These are phyloP conservation scores for Rhizoclosmatium sp. DNA, from an alignment of 192 early-diverging fungal species.

Conservation along the genomic window DNA sequence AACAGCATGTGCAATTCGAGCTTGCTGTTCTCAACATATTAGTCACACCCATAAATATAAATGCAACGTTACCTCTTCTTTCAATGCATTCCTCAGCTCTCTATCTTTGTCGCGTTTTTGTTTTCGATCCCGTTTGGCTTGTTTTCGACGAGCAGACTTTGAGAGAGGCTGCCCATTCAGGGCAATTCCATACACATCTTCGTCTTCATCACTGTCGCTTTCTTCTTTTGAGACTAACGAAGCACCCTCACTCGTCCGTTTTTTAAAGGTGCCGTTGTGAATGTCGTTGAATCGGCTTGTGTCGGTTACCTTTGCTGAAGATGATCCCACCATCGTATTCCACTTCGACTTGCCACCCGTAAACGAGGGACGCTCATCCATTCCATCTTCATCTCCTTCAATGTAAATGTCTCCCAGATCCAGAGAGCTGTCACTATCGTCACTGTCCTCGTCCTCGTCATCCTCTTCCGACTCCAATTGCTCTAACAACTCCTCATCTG, in stretches of 20 bases:
- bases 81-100: neutral
- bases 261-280: neutral
- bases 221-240: neutral
- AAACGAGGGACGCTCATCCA: constrained; percentile 24
- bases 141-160: constrained; percentile 11
- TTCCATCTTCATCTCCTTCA: constrained; percentile 38
- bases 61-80: constrained; percentile 1
- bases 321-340: constrained; percentile 6
- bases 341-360: constrained; percentile 36
- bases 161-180: neutral
- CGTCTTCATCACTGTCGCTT: neutral
- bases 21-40: neutral
- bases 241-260: constrained; percentile 15
- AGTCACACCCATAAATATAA: neutral
- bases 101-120: constrained; percentile 31
- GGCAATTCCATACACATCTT: neutral
- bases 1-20: constrained; percentile 12
- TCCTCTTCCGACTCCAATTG: constrained; percentile 21
- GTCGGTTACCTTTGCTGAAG: neutral
- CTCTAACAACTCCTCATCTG: constrained; percentile 27
- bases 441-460: neutral
- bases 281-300: constrained; percentile 2
- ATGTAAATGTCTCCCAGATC: constrained; percentile 14
- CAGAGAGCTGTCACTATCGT: neutral
- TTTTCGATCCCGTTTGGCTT: constrained; percentile 8